Base-by-base conservation (phyloP, 345 rosid species). In the Ricinus communis region DNA sequence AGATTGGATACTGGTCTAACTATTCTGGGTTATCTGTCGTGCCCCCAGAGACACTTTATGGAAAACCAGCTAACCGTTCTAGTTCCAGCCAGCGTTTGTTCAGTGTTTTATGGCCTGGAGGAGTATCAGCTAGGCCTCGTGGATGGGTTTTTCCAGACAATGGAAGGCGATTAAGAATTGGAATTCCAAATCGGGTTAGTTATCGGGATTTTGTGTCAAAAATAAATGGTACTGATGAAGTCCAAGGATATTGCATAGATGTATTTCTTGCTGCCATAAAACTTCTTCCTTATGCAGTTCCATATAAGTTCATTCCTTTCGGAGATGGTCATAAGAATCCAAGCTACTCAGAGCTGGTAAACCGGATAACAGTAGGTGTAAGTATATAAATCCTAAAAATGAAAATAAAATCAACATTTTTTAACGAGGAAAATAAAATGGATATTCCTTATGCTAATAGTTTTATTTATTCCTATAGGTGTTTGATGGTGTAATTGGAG, bases 71-170 rank as follows among this genome's bases (percentile, higher is more conserved):
- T 16, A 94, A 90, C 76, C 87, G 79, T 71, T 90, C 98, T 5
- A 85, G 77, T 73, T 87, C 92, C 69, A 94, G 78, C 83, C 97
- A 94, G 52, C 83, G 82, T 36, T 65, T 94, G 56, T 15, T 51
- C 56, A 69, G 69, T 76, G 97, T 90, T 81, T 79, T 84, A 53
- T 94, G 98, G 97, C 98, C 98, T 65, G 97, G 97, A 65, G 95
- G 96, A 72, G 57, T 40, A 58, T 73, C 76, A 30, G 76, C 25
- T 36, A 82, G 5, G 22, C 98, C 97, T 53, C 93, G 98, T 25
- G 98, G 98, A 68, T 94, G 98, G 97, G 91, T 91, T 36, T 88
- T 94, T 61, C 96, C 91, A 30, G 75, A 90, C 76, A 91, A 94
- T 59, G 98, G 96, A 65, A 86, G 81, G 76, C 69, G 80, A 71